phyloP scores from a whole-genome alignment of 2,329 filamentous ascomycete genomes.

The Trichoderma sp. region DNA sequence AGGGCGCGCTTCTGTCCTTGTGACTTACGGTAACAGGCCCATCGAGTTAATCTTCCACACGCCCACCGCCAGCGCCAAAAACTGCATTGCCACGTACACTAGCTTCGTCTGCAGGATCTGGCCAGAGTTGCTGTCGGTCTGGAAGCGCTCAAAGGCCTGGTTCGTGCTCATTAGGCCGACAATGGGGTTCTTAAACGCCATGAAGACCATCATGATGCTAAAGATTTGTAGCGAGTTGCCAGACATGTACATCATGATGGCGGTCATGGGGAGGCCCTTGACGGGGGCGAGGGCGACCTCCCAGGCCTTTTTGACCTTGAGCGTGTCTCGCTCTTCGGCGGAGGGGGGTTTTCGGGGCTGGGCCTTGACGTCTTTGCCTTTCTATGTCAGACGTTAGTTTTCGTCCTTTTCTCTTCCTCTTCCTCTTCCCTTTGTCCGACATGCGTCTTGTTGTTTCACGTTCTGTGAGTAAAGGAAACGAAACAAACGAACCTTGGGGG shows the following conservation, averaged over 20 bases:
- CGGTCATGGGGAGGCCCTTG: conserved; percentile 96
- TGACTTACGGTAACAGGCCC: conserved; percentile 83
- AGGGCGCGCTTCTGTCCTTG: background rate
- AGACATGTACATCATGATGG: conserved; percentile 99
- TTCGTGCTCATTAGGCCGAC: conserved; percentile 81
- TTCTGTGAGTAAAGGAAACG: background rate
- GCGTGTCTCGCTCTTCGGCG: conserved; percentile 83
- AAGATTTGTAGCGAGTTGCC: conserved; percentile 98
- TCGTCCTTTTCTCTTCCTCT: conserved; percentile 1
- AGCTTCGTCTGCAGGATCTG: conserved; percentile 82
- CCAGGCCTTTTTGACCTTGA: conserved; percentile 99
- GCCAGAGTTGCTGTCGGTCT: conserved; percentile 73
- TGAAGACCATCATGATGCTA: conserved; percentile 99
- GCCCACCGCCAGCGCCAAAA: conserved; percentile 79
- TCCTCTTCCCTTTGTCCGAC: background rate
- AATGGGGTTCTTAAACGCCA: conserved; percentile 96
- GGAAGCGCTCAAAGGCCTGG: conserved; percentile 86
- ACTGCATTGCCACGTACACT: conserved; percentile 84
- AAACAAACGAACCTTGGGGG: conserved; percentile 54
- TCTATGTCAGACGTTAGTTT: conserved; percentile 38
- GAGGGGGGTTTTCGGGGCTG: conserved; percentile 67
- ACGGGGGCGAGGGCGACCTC: conserved; percentile 91
- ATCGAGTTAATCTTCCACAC: conserved; percentile 97
- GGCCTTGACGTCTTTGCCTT: conserved; percentile 53
- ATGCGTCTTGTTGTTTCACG: background rate